Conservation (phyloP, 192 early-diverging fungal species). For the Obelidium mucronatum region DNA sequence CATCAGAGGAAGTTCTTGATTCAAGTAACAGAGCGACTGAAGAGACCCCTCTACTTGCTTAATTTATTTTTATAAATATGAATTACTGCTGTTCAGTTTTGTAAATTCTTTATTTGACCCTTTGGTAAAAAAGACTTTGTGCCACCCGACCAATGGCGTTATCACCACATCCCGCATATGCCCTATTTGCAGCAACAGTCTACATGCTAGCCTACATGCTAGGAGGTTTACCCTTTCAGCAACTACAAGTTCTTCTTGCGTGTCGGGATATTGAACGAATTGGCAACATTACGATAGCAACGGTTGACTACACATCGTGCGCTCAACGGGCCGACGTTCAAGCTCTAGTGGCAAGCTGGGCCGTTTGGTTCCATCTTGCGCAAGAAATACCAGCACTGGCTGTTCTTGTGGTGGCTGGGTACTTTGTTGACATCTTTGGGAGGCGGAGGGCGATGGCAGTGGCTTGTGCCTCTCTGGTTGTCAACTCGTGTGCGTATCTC, state of each 20-base stretch:
- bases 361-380: neutral
- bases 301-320: slow-evolving; percentile 15
- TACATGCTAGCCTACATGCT: neutral
- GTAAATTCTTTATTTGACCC: no score
- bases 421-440: slow-evolving; percentile 8
- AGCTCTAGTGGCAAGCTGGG: neutral
- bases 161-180: neutral
- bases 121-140: neutral
- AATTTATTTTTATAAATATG: neutral
- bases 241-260: neutral
- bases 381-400: slow-evolving; percentile 7
- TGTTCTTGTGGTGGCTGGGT: slow-evolving; percentile 5
- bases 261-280: slow-evolving; percentile 2
- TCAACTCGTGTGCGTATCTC: neutral
- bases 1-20: neutral
- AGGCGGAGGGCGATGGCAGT: neutral
- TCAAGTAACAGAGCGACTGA: neutral
- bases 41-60: slow-evolving; percentile 14
- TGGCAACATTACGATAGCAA: neutral
- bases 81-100: no score
- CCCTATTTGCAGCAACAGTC: neutral
- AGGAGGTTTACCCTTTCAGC: neutral
- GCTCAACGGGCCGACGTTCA: slow-evolving; percentile 6
- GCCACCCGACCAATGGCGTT: neutral
- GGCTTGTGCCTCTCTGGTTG: neutral